Evolutionary conservation across 2,329 filamentous ascomycete genomes (phyloP), one percentile per base, ranked within the genome.

Genomic region (Pseudohalonectria lignicola): DNA sequence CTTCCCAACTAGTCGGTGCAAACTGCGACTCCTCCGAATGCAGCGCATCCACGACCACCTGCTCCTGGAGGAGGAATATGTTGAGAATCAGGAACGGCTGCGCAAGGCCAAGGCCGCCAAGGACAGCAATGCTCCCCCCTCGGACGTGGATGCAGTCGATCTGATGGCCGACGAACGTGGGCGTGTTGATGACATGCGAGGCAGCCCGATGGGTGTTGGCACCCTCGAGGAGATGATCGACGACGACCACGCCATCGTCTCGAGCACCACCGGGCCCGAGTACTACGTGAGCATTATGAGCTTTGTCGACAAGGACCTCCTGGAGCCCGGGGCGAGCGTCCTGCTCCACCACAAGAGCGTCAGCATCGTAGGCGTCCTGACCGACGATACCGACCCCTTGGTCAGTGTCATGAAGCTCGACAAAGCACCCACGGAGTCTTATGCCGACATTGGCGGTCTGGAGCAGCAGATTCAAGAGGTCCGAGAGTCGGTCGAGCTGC

Each of bases 211-310:
- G 92, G 88, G 92, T 16, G 92, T 98, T 31, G 92, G 92, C 45
- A 96, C 92, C 42, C 68, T 98, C 49, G 92, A 98, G 63, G 92
- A 98, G 68, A 83, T 98, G 69, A 98, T 98, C 56, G 92, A 98
- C 54, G 92, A 98, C 59, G 92, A 98, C 65, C 92, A 98, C 55
- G 92, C 92, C 45, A 98, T 98, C 55, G 92, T 98, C 26, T 95
- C 88, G 15, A 94, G 87, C 59, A 93, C 92, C 1, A 96, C 92
- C 6, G 92, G 92, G 0, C 92, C 92, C 1, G 92, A 98, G 61
- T 98, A 94, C 73, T 98, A 96, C 60, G 92, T 98, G 48, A 95
- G 88, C 50, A 98, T 98, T 74, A 96, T 96, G 92, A 95, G 90
- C 39, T 98, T 98, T 54, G 92, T 98, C 48, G 92, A 98, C 71